Conservation (phyloP, 2,329 filamentous ascomycete genomes). For the Ophiostoma angusticollis region DNA sequence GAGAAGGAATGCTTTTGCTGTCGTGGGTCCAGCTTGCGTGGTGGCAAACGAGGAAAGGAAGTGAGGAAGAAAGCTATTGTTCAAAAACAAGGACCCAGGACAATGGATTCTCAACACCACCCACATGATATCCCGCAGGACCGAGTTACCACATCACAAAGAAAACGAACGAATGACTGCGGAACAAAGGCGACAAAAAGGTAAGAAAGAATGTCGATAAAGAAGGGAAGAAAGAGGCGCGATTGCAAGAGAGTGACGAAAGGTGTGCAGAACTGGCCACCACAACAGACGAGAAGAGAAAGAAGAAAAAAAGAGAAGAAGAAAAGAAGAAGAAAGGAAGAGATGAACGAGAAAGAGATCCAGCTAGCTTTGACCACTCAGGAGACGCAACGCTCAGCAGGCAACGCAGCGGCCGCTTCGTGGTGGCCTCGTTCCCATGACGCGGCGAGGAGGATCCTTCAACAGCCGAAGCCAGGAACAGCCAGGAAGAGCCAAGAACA, state of each 20-base stretch:
- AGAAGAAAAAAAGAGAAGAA: neutral
- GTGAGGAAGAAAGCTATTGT: conserved; percentile 1
- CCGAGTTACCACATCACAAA: conserved; percentile 5
- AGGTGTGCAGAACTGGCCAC: too few relatives aligned
- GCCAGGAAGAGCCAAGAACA: too few relatives aligned
- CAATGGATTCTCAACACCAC: conserved; percentile 2
- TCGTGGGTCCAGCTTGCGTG: too few relatives aligned
- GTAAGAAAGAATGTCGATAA: conserved; percentile 6
- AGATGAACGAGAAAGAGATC: neutral
- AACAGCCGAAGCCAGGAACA: neutral
- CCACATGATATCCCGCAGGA: too few relatives aligned
- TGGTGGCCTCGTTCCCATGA: neutral
- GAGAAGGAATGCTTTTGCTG: too few relatives aligned
- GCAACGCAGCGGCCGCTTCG: conserved; percentile 3
- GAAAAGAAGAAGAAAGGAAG: conserved; percentile 7
- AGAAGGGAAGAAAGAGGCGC: conserved; percentile 7
- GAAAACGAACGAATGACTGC: conserved; percentile 1
- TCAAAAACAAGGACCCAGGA: conserved; percentile 1
- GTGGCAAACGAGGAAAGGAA: too few relatives aligned
- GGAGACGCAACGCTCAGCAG: conserved; percentile 6
- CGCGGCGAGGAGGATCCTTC: neutral
- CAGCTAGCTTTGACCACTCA: too few relatives aligned
- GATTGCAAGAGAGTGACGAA: neutral
- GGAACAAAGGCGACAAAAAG: too few relatives aligned
- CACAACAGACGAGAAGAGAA: too few relatives aligned